Conservation (phyloP, 2,329 filamentous ascomycete genomes). For the Sphaerulina vaccinii region DNA sequence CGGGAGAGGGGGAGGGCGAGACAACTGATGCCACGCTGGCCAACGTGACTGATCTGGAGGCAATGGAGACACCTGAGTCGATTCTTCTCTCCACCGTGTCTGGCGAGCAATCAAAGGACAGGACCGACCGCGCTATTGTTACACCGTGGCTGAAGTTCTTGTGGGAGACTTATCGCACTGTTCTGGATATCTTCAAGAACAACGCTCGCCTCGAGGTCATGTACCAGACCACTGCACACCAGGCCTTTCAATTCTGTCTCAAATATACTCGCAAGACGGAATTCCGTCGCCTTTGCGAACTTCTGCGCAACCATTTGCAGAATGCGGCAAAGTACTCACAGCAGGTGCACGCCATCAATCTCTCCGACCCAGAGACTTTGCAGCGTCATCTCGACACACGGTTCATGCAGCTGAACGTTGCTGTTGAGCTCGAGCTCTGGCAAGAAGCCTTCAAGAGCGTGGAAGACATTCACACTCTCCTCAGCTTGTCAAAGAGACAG, state of each 20-base stretch:
- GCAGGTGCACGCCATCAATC: constrained; percentile 99
- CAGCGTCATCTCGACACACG: constrained; percentile 97
- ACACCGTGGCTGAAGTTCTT: constrained; percentile 99
- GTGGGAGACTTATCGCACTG: constrained; percentile 98
- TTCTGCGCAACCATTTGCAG: constrained; percentile 96
- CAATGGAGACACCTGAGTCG: constrained; percentile 94
- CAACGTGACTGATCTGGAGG: constrained; percentile 92
- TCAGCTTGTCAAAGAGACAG: constrained; percentile 95
- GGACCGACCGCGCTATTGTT: constrained; percentile 95
- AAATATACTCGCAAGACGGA: constrained; percentile 99
- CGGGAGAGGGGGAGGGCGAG: constrained; percentile 30
- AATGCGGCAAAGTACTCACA: constrained; percentile 98
- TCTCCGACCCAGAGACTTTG: constrained; percentile 94
- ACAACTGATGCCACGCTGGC: constrained; percentile 70
- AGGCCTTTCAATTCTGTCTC: constrained; percentile 98
- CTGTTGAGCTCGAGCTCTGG: constrained; percentile 96
- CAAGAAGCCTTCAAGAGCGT: constrained; percentile 99
- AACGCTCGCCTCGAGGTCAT: constrained; percentile 96
- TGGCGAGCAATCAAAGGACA: constrained; percentile 93
- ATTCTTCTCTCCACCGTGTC: constrained; percentile 97
- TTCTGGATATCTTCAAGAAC: constrained; percentile 97
- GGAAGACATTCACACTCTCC: constrained; percentile 95
- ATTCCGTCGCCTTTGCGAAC: constrained; percentile 96
- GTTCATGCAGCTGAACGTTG: constrained; percentile 97
- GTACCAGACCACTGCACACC: constrained; percentile 96